Conservation (phyloP, 257 asterid genomes). For the Solanum lycopersicoides region DNA sequence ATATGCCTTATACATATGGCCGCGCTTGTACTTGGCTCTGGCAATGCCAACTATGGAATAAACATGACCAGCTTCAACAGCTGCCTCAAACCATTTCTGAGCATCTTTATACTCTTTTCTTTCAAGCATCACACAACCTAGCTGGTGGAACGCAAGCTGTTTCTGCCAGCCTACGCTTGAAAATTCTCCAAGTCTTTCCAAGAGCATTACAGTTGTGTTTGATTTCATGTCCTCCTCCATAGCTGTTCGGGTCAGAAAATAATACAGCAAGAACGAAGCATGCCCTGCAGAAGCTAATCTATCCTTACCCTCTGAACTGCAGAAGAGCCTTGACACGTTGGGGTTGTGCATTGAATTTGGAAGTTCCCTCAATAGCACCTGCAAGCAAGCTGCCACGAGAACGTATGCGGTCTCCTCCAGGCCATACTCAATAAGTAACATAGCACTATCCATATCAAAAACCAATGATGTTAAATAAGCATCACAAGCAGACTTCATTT, state of each 20-base stretch:
- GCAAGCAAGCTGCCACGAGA: constrained; percentile 89
- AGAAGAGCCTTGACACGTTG: constrained; percentile 38
- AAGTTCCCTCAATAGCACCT: constrained; percentile 78
- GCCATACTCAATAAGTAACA: constrained; percentile 62
- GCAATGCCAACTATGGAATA: constrained; percentile 81
- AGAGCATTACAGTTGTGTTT: constrained; percentile 68
- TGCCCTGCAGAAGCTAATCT: constrained; percentile 55
- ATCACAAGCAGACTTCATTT: constrained; percentile 74
- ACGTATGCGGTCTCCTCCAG: constrained; percentile 70
- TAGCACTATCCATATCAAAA: constrained; percentile 56
- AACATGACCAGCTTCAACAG: constrained; percentile 57
- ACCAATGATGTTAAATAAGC: constrained; percentile 59
- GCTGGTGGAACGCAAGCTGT: constrained; percentile 66
- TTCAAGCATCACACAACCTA: constrained; percentile 92
- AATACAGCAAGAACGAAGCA: constrained; percentile 68
- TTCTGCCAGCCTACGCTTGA: constrained; percentile 64
- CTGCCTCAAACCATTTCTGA: constrained; percentile 82
- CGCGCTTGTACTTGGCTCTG: constrained; percentile 71
- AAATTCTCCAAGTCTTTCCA: constrained; percentile 77
- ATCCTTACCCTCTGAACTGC: constrained; percentile 57
- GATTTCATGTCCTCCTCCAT: constrained; percentile 80
- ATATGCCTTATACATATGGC: constrained; percentile 74
- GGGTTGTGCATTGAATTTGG: constrained; percentile 62
- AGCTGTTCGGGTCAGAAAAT: constrained; percentile 57
- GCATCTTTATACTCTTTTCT: constrained; percentile 90